Conservation (phyloP, 139 green algal species). For the Tetradesmus obliquus region DNA sequence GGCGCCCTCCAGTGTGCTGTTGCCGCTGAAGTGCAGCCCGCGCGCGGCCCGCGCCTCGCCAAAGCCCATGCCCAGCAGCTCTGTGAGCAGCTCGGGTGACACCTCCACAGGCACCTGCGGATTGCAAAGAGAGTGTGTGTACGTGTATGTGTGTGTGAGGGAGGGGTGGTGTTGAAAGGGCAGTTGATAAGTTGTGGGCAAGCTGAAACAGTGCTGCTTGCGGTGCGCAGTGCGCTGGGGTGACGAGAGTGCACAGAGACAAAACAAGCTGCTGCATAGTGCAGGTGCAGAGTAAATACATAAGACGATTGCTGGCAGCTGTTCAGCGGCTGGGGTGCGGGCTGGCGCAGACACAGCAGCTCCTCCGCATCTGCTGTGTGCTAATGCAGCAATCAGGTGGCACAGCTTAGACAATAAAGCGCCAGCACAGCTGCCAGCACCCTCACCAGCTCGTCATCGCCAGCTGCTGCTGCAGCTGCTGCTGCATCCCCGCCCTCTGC, state of each 20-base stretch:
- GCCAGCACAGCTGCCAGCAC: neutral
- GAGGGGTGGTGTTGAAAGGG: neutral
- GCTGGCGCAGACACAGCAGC: no score
- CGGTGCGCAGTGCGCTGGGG: no score
- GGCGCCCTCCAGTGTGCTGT: conserved; percentile 72
- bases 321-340: no score
- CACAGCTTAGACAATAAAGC: neutral
- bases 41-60: conserved; percentile 53
- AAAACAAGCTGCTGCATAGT: no score
- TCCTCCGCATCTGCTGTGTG: neutral
- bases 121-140: neutral
- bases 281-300: no score
- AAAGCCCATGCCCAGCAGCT: conserved; percentile 91
- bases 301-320: no score
- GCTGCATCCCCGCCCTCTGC: neutral
- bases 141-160: neutral
- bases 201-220: no score
- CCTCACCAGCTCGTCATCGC: conserved; percentile 43
- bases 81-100: conserved; percentile 66
- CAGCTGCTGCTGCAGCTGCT: neutral
- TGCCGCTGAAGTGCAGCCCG: conserved; percentile 76
- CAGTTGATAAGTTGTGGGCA: neutral
- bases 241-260: no score
- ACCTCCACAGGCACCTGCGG: conserved; percentile 76
- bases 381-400: neutral